These are phyloP conservation scores for Vachellia collinsii DNA, from an alignment of 306 rosid genomes.

Conservation along the genomic window DNA sequence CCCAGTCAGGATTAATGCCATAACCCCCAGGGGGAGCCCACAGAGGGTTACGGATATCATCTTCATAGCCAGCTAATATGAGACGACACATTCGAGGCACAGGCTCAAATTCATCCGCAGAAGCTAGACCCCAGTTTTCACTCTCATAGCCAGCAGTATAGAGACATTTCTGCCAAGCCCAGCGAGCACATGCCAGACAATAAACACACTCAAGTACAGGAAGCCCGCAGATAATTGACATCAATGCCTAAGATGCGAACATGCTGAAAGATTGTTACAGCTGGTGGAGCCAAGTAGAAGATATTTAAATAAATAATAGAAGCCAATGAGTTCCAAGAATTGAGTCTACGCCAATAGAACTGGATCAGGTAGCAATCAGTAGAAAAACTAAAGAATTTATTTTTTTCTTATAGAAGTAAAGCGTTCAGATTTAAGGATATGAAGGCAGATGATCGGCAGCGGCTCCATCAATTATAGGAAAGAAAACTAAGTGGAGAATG, in stretches of 20 bases:
- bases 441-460: slow-evolving; percentile 4
- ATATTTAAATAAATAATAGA: slow-evolving; percentile 17
- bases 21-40: slow-evolving; percentile 96
- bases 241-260: slow-evolving; percentile 56
- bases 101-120: slow-evolving; percentile 86
- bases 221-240: slow-evolving; percentile 82
- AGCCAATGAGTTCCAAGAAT: not conserved
- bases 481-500: slow-evolving; percentile 11
- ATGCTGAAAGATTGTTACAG: slow-evolving; percentile 30
- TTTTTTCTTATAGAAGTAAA: not conserved
- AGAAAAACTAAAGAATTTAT: slow-evolving; percentile 15
- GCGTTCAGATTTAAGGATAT: not conserved
- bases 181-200: slow-evolving; percentile 88
- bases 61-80: slow-evolving; percentile 76
- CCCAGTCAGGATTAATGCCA: slow-evolving; percentile 80
- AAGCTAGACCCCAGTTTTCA: slow-evolving; percentile 87
- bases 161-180: slow-evolving; percentile 89
- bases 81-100: slow-evolving; percentile 80
- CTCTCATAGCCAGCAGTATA: slow-evolving; percentile 92
- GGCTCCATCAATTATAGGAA: slow-evolving; percentile 7
- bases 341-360: slow-evolving; percentile 29
- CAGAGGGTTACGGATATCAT: slow-evolving; percentile 73
- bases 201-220: slow-evolving; percentile 91
- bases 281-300: not conserved
- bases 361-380: slow-evolving; percentile 24